These are phyloP conservation scores for Zygosaccharomyces gambellarensis DNA, from an alignment of 805 yeast species.

Conservation along the genomic window DNA sequence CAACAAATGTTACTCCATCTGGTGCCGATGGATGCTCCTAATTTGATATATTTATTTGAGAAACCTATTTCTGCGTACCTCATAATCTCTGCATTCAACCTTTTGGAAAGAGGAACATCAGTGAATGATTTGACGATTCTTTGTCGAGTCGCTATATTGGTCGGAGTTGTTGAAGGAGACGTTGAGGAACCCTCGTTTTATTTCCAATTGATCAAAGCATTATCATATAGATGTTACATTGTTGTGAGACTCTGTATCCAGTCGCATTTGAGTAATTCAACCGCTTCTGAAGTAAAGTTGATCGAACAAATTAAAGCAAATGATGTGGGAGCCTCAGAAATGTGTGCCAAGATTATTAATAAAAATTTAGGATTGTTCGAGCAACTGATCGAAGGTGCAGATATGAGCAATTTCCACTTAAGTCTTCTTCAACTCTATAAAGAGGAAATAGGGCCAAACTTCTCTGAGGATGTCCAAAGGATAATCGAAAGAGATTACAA, in stretches of 20 bases:
- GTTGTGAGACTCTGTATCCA: neutral
- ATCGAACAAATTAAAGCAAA: neutral
- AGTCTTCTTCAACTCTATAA: neutral
- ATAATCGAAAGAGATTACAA: neutral
- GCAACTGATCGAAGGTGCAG: neutral
- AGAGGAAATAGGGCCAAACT: neutral
- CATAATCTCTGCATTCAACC: neutral
- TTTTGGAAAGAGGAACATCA: neutral
- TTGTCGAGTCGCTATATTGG: neutral
- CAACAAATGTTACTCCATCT: neutral
- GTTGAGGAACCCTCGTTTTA: neutral
- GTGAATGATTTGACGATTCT: neutral
- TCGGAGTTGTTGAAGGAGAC: neutral
- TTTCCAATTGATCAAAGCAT: neutral
- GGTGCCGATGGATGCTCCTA: neutral
- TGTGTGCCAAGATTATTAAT: neutral
- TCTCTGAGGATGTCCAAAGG: neutral
- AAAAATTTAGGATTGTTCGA: neutral
- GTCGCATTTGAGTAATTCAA: neutral
- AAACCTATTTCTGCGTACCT: neutral
- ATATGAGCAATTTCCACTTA: neutral
- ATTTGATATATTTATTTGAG: neutral
- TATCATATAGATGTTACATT: neutral
- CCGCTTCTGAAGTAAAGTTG: neutral
- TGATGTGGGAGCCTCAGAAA: neutral